A percentile compares a stretch with the other conserved stretches of the same genome.
Conservation (phyloP, 306 rosid genomes). For the Cyclanthera cordifolia region DNA sequence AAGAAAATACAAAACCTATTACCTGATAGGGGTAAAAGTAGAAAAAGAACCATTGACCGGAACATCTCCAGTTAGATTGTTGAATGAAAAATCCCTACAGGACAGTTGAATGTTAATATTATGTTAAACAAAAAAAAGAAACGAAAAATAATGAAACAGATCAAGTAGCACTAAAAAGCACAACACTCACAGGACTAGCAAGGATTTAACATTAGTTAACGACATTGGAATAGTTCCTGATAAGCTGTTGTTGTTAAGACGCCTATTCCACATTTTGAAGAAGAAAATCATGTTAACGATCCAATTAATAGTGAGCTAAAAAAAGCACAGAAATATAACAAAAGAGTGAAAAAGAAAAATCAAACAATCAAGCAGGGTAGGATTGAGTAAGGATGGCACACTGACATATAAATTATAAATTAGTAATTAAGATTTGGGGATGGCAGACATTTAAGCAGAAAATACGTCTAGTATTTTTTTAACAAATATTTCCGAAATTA, state of each 20-base stretch:
- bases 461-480: too few species aligned
- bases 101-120: slow-evolving; percentile 20
- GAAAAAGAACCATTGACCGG: slow-evolving; percentile 81
- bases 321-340: background rate
- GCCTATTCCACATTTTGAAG: slow-evolving; percentile 36
- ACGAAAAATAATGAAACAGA: background rate
- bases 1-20: slow-evolving; percentile 1
- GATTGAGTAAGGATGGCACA: background rate
- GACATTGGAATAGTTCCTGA: slow-evolving; percentile 43
- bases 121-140: background rate
- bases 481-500: background rate
- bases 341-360: background rate
- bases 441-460: background rate
- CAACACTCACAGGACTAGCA: slow-evolving; percentile 91
- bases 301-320: background rate
- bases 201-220: slow-evolving; percentile 39
- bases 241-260: slow-evolving; percentile 88
- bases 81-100: slow-evolving; percentile 83
- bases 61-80: slow-evolving; percentile 37
- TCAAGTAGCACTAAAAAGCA: slow-evolving; percentile 2
- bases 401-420: background rate
- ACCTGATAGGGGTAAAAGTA: slow-evolving; percentile 87
- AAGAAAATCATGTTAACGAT: slow-evolving; percentile 2
- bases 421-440: background rate
- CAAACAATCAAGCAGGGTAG: background rate